phyloP scores from a whole-genome alignment of 192 early-diverging fungal genomes.

The Backusella macrospora region DNA sequence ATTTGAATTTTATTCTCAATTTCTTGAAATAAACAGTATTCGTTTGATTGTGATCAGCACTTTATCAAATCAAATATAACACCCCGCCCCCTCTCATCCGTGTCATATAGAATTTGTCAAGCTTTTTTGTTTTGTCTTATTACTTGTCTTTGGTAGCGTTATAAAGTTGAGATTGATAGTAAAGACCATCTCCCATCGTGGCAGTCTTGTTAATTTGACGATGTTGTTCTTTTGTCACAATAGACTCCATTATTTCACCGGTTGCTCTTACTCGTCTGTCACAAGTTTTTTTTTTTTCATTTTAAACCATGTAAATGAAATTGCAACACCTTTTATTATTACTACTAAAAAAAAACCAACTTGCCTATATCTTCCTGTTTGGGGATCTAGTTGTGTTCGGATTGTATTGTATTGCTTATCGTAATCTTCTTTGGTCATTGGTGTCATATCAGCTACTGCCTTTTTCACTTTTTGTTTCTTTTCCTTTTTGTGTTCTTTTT shows the following conservation, averaged over 20 bases:
- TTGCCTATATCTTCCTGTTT: slow-evolving; percentile 53
- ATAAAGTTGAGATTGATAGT: slow-evolving; percentile 22
- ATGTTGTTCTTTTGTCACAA: slow-evolving; percentile 53
- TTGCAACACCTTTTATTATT: neutral
- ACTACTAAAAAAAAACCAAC: neutral
- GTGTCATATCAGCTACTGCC: slow-evolving; percentile 27
- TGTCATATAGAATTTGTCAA: too few relatives aligned
- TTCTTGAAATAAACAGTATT: too few relatives aligned
- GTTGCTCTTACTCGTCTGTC: slow-evolving; percentile 51
- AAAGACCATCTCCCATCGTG: slow-evolving; percentile 45
- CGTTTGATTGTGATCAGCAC: too few relatives aligned
- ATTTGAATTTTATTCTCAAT: too few relatives aligned
- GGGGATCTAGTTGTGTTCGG: slow-evolving; percentile 48
- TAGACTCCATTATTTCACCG: slow-evolving; percentile 55
- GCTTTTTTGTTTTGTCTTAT: neutral
- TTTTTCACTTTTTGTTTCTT: neutral
- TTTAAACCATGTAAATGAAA: neutral
- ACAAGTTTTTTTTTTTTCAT: neutral
- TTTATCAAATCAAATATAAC: too few relatives aligned
- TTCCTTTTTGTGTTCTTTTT: slow-evolving; percentile 21
- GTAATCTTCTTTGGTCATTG: slow-evolving; percentile 51
- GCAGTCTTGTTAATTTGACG: slow-evolving; percentile 49
- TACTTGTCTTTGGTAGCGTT: neutral
- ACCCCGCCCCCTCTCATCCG: too few relatives aligned
- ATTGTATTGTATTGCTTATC: slow-evolving; percentile 46